Percentiles rank a stretch among this genome's conserved stretches.
These are phyloP conservation scores for Echites panduratus DNA, from an alignment of 257 asterid species.

Conservation along the genomic window DNA sequence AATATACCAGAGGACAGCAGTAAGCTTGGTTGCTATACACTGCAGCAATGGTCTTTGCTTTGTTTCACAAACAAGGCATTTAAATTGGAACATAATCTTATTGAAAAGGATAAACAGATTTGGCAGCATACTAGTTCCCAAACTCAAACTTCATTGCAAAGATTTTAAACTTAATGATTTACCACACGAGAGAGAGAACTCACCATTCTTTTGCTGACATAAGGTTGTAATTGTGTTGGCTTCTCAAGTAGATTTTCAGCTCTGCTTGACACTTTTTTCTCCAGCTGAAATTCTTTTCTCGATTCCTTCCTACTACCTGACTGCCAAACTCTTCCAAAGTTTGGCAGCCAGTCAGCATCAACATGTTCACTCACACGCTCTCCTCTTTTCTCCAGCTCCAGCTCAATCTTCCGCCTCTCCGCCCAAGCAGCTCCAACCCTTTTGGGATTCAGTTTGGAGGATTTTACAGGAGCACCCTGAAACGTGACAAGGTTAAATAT, in stretches of 20 bases:
- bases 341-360: slow-evolving; percentile 86
- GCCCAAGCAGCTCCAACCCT: slow-evolving; percentile 99
- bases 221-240: slow-evolving; percentile 60
- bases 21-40: no score
- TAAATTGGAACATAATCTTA: no score
- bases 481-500: slow-evolving; percentile 21
- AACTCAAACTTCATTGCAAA: no score
- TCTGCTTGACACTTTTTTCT: slow-evolving; percentile 32
- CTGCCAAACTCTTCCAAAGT: slow-evolving; percentile 96
- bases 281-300: slow-evolving; percentile 59
- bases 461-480: slow-evolving; percentile 27
- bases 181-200: slow-evolving; percentile 11
- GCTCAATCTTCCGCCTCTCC: slow-evolving; percentile 81
- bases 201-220: slow-evolving; percentile 88
- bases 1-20: not conserved
- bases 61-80: no score
- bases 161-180: no score
- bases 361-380: slow-evolving; percentile 36
- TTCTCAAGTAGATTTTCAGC: slow-evolving; percentile 37
- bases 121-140: not conserved
- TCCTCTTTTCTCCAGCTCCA: slow-evolving; percentile 80
- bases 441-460: slow-evolving; percentile 75
- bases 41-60: no score
- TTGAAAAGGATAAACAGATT: no score
- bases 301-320: slow-evolving; percentile 87